A percentile compares a stretch with the other conserved stretches of the same genome.
Evolutionary conservation across 2,329 filamentous ascomycete genomes (phyloP).

Genomic region (Neophaeococcomyces mojaviensis): DNA sequence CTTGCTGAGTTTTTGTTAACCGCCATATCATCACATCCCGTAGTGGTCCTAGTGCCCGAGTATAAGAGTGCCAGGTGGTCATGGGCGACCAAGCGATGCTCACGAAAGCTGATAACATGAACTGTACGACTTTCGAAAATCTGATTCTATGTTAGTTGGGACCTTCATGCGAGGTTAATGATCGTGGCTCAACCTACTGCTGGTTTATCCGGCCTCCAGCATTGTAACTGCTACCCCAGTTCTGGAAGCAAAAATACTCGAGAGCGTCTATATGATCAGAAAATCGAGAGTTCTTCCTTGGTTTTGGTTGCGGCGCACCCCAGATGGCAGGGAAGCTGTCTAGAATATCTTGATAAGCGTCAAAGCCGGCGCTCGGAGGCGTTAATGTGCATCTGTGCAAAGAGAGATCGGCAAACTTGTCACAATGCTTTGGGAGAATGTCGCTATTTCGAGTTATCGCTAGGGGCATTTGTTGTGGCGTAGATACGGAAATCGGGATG

Average conservation of each 20-base stretch:
- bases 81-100: constrained; percentile 11
- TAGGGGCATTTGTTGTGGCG: no score
- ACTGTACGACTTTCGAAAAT: constrained; percentile 8
- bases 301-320: constrained; percentile 2
- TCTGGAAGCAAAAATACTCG: constrained; percentile 9
- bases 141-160: not conserved
- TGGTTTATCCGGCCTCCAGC: not conserved
- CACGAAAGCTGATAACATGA: constrained; percentile 10
- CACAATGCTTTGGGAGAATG: not conserved
- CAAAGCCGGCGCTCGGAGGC: not conserved
- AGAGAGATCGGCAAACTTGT: constrained; percentile 4
- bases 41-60: constrained; percentile 7
- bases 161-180: not conserved
- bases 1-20: constrained; percentile 4
- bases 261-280: constrained; percentile 9
- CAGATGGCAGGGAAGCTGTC: constrained; percentile 1
- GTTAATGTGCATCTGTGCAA: constrained; percentile 2
- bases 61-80: constrained; percentile 13
- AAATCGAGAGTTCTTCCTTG: constrained; percentile 8
- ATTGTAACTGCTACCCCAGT: not conserved
- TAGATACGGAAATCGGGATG: no score
- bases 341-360: not conserved
- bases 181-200: not conserved
- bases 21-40: constrained; percentile 11
- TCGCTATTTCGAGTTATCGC: not conserved